Evolutionary conservation across 2,329 filamentous ascomycete genomes (phyloP).

Genomic region (Graphilbum fragrans): DNA sequence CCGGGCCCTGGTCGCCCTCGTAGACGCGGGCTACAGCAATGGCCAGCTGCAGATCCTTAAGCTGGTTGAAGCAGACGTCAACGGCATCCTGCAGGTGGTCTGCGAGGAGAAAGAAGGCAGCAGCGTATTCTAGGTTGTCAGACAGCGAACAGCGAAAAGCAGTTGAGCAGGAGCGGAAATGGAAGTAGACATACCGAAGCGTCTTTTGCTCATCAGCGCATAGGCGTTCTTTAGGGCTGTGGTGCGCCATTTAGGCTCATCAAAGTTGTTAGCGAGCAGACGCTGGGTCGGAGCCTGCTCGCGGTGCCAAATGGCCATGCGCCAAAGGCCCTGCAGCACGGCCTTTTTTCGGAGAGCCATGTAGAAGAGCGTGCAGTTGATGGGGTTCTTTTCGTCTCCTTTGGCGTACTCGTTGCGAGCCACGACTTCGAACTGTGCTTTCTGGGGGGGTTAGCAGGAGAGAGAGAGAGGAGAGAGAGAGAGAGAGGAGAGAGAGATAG

Average conservation of each 20-base stretch:
- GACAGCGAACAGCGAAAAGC: neutral
- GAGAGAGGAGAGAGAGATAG: too few relatives aligned
- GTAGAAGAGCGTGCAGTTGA: slow-evolving; percentile 86
- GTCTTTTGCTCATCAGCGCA: slow-evolving; percentile 77
- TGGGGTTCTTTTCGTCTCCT: slow-evolving; percentile 74
- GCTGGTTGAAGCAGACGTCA: slow-evolving; percentile 73
- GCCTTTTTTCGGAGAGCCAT: slow-evolving; percentile 84
- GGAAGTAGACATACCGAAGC: slow-evolving; percentile 50
- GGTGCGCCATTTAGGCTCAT: slow-evolving; percentile 74
- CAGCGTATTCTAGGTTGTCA: slow-evolving; percentile 61
- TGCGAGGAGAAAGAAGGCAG: slow-evolving; percentile 87
- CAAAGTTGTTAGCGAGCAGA: slow-evolving; percentile 83
- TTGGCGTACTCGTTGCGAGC: slow-evolving; percentile 90
- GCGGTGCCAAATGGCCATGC: slow-evolving; percentile 80
- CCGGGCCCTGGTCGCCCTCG: slow-evolving; percentile 68
- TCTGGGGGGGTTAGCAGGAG: slow-evolving; percentile 29
- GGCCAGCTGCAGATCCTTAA: slow-evolving; percentile 81
- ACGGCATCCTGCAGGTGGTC: slow-evolving; percentile 77
- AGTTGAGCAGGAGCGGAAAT: neutral
- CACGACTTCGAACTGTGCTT: slow-evolving; percentile 73
- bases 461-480: too few relatives aligned
- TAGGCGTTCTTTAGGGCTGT: slow-evolving; percentile 94
- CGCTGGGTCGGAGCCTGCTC: slow-evolving; percentile 74
- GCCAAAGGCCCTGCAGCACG: slow-evolving; percentile 82
- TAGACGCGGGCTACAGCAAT: slow-evolving; percentile 81